Evolutionary conservation across 805 yeast species (phyloP), one percentile per base, ranked within the genome.

Genomic region (Wickerhamiella cacticola): DNA sequence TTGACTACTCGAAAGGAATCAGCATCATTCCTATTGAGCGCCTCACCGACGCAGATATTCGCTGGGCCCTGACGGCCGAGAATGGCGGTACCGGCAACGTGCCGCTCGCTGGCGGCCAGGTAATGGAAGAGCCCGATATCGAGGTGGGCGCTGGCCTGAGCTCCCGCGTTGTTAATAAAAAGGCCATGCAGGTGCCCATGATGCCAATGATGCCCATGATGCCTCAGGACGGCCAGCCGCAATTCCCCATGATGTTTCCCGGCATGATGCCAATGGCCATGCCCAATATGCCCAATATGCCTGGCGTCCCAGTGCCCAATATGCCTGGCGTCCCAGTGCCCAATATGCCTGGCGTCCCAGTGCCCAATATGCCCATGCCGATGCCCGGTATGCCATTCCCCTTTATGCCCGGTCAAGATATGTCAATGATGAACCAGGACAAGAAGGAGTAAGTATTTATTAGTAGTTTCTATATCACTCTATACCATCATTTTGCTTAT

Each of bases 71-170:
- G 29, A 69, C 74, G 50, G 96, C 97, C 3, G 89, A 85, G 64
- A 87, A 94, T 87, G 98, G 98, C 55, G 98, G 98, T 57, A 82
- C 96, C 38, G 94, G 89, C 45, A 96, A 95, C 16, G 75, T 72
- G 59, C 86, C 88, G 7, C 65, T 92, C 51, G 78, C 69, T 51
- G 73, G 84, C 38, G 95, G 95, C 46, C 67, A 85, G 59, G 84
- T 80, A 13, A 76, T 92, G 61, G 97, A 92, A 63, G 98, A 92
- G 66, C 98, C 98, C 2, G 98, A 92, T 67, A 92, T 89, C 57
- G 96, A 88, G 63, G 84, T 92, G 48, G 97, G 97, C 45, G 79
- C 85, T 42, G 96, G 96, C 53, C 83, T 85, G 44, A 81, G 95
- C 1, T 84, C 95, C 28, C 43, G 33, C n/a, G 42, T 38, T 19